A percentile compares a stretch with the other conserved stretches of the same genome.
phyloP scores from a whole-genome alignment of 1,284 basidiomycete genomes.

The Heterobasidion parviporum region DNA sequence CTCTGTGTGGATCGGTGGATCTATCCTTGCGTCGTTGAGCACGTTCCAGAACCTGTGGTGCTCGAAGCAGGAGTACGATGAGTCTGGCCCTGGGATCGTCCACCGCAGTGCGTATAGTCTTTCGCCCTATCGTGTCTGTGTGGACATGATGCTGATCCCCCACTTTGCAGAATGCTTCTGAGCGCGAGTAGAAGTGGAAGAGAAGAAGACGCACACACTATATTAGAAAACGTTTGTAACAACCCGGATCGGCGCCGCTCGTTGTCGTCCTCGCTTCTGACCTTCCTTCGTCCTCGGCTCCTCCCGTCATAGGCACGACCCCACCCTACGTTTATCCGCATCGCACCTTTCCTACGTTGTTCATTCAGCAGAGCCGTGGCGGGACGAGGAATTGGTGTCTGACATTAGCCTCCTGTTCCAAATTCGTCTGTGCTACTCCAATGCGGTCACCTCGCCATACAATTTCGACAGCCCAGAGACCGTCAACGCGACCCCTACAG shows the following conservation, averaged over 20 bases:
- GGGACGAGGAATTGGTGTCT: too few relatives aligned
- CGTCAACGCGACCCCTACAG: too few relatives aligned
- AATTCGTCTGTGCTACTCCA: too few relatives aligned
- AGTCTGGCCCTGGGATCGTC: constrained; percentile 77
- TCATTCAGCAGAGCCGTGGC: too few relatives aligned
- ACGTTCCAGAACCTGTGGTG: constrained; percentile 96
- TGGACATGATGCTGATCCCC: neutral
- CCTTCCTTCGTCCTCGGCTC: neutral
- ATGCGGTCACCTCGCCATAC: too few relatives aligned
- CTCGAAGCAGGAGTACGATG: constrained; percentile 90
- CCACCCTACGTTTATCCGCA: too few relatives aligned
- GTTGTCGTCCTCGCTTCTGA: neutral
- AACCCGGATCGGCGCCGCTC: neutral
- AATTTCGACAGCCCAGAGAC: too few relatives aligned
- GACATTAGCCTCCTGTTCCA: too few relatives aligned
- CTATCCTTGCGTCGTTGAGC: constrained; percentile 89
- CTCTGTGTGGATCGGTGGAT: constrained; percentile 99
- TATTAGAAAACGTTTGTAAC: too few relatives aligned
- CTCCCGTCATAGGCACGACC: neutral
- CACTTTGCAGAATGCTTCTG: neutral
- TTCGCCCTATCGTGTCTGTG: neutral
- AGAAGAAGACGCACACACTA: neutral
- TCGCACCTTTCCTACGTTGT: too few relatives aligned
- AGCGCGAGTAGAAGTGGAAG: neutral
- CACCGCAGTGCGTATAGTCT: constrained; percentile 50